Evolutionary conservation across 805 yeast genomes (phyloP).

Genomic region (Starmerella apis): DNA sequence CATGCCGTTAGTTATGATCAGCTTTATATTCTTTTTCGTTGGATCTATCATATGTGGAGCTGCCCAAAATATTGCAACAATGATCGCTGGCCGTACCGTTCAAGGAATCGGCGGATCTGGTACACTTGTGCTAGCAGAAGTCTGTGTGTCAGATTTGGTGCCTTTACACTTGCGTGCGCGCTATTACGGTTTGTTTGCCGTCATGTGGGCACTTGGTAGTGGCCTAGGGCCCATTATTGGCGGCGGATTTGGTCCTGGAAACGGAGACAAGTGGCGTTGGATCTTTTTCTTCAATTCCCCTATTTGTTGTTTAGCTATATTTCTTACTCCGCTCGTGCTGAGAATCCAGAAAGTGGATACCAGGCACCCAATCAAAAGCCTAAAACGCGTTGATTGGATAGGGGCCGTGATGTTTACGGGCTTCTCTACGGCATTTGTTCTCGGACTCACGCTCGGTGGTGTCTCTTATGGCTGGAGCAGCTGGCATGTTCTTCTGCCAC

Average conservation of each 20-base stretch:
- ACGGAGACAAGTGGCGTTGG: slow-evolving; percentile 58
- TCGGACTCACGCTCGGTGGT: slow-evolving; percentile 48
- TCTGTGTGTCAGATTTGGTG: slow-evolving; percentile 47
- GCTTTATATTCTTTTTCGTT: slow-evolving; percentile 45
- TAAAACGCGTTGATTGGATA: slow-evolving; percentile 39
- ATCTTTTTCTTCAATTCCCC: slow-evolving; percentile 63
- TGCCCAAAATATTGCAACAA: slow-evolving; percentile 43
- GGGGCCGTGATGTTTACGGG: slow-evolving; percentile 39
- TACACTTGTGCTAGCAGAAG: slow-evolving; percentile 44
- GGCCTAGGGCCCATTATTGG: slow-evolving; percentile 51
- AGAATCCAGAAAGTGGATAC: slow-evolving; percentile 29
- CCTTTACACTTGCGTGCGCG: slow-evolving; percentile 33
- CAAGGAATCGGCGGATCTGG: slow-evolving; percentile 67
- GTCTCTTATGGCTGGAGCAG: slow-evolving; percentile 43
- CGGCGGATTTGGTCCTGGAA: slow-evolving; percentile 48
- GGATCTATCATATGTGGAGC: slow-evolving; percentile 53
- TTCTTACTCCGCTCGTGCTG: slow-evolving; percentile 35
- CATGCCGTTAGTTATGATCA: slow-evolving; percentile 39
- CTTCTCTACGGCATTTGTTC: slow-evolving; percentile 38
- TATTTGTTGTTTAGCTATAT: slow-evolving; percentile 45
- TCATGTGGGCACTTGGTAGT: slow-evolving; percentile 29
- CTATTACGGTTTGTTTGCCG: slow-evolving; percentile 26
- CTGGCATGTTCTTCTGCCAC: slow-evolving; percentile 40
- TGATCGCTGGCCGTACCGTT: slow-evolving; percentile 58
- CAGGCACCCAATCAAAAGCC: slow-evolving; percentile 35